phyloP scores from a whole-genome alignment of 169 alveolate genomes.

The Eimeria sp. region DNA sequence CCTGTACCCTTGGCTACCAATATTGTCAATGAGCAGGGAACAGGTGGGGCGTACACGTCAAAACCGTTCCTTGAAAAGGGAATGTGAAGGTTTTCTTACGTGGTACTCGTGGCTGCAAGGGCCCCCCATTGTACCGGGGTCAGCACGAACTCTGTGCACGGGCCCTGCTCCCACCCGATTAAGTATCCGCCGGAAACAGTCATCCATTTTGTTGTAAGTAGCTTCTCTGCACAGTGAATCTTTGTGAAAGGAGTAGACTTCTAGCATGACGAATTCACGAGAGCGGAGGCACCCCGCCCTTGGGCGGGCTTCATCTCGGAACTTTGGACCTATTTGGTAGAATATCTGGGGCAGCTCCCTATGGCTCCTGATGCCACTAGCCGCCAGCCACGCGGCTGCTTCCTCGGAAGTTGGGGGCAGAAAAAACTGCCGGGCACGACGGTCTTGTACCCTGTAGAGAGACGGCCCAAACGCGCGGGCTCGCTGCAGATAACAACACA shows the following conservation, averaged over 20 bases:
- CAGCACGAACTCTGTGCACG: constrained; percentile 31
- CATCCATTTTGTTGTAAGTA: constrained; percentile 27
- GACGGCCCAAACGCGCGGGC: constrained; percentile 31
- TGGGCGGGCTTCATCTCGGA: constrained; percentile 61
- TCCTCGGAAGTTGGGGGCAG: constrained; percentile 67
- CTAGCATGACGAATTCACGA: constrained; percentile 71
- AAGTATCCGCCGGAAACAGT: constrained; percentile 36
- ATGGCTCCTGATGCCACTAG: constrained; percentile 43
- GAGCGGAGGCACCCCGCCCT: constrained; percentile 67
- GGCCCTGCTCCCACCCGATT: constrained; percentile 56
- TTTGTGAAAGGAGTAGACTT: constrained; percentile 49
- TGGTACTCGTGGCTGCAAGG: constrained; percentile 71
- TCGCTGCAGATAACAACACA: constrained; percentile 47
- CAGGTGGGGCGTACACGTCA: neutral
- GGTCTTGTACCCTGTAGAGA: constrained; percentile 46
- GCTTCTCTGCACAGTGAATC: constrained; percentile 31
- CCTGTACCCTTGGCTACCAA: neutral
- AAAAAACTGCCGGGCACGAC: constrained; percentile 44
- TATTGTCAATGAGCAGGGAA: neutral
- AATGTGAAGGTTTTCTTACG: neutral
- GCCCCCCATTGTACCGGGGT: constrained; percentile 67
- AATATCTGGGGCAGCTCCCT: constrained; percentile 30
- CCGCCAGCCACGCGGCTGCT: constrained; percentile 65
- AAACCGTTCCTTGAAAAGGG: neutral
- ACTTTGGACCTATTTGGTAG: constrained; percentile 66